Percentiles rank a stretch among this genome's conserved stretches.
Evolutionary conservation across 257 asterid species (phyloP).

Genomic region (Solanum bulbocastanum): DNA sequence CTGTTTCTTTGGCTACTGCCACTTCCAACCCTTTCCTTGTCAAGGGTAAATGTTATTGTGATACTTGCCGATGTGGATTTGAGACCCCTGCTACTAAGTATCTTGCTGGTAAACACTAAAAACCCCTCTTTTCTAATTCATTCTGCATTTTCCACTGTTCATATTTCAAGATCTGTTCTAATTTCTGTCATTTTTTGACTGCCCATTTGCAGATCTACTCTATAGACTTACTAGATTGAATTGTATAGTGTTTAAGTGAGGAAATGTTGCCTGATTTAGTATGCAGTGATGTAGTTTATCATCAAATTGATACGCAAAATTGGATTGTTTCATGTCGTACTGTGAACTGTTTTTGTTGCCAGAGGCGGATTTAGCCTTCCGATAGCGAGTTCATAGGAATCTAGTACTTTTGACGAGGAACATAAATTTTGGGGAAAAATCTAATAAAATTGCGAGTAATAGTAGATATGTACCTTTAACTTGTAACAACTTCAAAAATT

Average conservation of each 20-base stretch:
- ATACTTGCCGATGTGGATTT: slow-evolving; percentile 73
- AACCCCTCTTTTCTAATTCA: background rate
- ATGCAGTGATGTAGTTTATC: no score
- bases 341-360: background rate
- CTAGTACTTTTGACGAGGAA: background rate
- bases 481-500: no score
- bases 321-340: background rate
- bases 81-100: slow-evolving; percentile 44
- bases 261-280: no score
- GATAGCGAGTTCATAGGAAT: background rate
- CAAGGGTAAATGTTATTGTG: slow-evolving; percentile 50
- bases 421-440: background rate
- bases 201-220: background rate
- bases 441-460: background rate
- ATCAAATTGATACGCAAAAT: no score
- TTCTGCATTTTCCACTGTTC: background rate
- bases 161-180: background rate
- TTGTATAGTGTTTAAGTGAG: background rate
- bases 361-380: background rate
- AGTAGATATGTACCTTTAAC: no score
- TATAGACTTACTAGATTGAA: background rate
- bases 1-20: slow-evolving; percentile 25
- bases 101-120: slow-evolving; percentile 27
- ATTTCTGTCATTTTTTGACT: background rate
- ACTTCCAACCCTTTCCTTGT: slow-evolving; percentile 17